phyloP scores from a whole-genome alignment of 129 eudicot genomes.

The Flaveria trinervia region DNA sequence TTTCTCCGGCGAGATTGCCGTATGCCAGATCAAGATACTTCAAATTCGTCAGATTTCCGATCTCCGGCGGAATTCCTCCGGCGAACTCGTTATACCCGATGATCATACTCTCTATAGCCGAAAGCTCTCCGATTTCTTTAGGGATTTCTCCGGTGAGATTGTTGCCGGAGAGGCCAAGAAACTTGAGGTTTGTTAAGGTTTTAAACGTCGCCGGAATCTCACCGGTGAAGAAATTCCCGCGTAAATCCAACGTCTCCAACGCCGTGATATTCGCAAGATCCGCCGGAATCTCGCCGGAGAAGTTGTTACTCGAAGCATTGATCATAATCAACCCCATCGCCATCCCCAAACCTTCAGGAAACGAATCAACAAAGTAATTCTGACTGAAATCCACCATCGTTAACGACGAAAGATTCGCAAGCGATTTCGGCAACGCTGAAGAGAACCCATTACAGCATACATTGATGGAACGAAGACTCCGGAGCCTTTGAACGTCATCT shows the following conservation, averaged over 20 bases:
- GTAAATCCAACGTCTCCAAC: conserved; percentile 67
- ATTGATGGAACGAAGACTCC: conserved; percentile 50
- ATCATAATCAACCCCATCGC: conserved; percentile 39
- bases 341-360: conserved; percentile 73
- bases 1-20: conserved; percentile 65
- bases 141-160: conserved; percentile 68
- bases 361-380: conserved; percentile 57
- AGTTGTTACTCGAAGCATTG: conserved; percentile 82
- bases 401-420: conserved; percentile 56
- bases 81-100: conserved; percentile 74
- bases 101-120: conserved; percentile 68
- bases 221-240: conserved; percentile 83
- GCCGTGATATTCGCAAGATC: conserved; percentile 65
- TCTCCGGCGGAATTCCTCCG: conserved; percentile 65
- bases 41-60: conserved; percentile 84
- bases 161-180: conserved; percentile 85
- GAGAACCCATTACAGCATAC: conserved; percentile 74
- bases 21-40: conserved; percentile 78
- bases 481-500: conserved; percentile 48
- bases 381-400: conserved; percentile 66
- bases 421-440: conserved; percentile 56
- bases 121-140: conserved; percentile 55
- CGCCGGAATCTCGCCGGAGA: conserved; percentile 69
- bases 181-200: conserved; percentile 57
- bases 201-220: conserved; percentile 61